phyloP scores from a whole-genome alignment of 2,329 filamentous ascomycete species.

The Alternaria ventricosa region DNA sequence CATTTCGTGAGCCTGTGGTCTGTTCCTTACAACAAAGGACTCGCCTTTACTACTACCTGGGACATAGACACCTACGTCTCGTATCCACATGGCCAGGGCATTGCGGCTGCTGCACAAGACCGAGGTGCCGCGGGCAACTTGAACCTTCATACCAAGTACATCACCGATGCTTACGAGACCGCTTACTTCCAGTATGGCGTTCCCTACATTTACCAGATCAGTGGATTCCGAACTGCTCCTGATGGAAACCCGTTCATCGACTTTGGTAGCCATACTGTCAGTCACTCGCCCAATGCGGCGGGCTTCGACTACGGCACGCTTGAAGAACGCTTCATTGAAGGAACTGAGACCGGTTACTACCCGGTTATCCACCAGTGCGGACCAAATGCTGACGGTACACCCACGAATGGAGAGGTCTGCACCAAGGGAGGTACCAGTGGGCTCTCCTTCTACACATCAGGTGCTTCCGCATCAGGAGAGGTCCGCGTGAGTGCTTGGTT shows the following conservation, averaged over 20 bases:
- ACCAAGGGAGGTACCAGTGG: constrained; percentile 10
- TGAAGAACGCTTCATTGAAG: constrained; percentile 1
- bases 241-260: constrained; percentile 12
- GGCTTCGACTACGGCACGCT: constrained; percentile 5
- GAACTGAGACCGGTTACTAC: neutral
- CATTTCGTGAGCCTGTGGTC: constrained; percentile 11
- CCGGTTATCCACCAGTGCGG: constrained; percentile 11
- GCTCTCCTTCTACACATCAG: constrained; percentile 10
- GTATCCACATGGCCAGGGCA: constrained; percentile 12
- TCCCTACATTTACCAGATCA: constrained; percentile 14
- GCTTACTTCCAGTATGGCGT: constrained; percentile 14
- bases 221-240: constrained; percentile 4
- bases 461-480: constrained; percentile 7
- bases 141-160: constrained; percentile 15
- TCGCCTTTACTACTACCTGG: constrained; percentile 13
- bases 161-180: constrained; percentile 10
- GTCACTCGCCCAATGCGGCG: constrained; percentile 13
- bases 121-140: constrained; percentile 9
- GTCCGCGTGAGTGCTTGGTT: constrained; percentile 9
- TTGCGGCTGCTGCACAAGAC: constrained; percentile 12
- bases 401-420: neutral
- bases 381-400: constrained; percentile 3
- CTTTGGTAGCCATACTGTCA: constrained; percentile 14
- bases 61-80: constrained; percentile 15
- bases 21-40: constrained; percentile 14